Conservation (phyloP, 2,329 filamentous ascomycete genomes). For the Pseudogymnoascus sp. region DNA sequence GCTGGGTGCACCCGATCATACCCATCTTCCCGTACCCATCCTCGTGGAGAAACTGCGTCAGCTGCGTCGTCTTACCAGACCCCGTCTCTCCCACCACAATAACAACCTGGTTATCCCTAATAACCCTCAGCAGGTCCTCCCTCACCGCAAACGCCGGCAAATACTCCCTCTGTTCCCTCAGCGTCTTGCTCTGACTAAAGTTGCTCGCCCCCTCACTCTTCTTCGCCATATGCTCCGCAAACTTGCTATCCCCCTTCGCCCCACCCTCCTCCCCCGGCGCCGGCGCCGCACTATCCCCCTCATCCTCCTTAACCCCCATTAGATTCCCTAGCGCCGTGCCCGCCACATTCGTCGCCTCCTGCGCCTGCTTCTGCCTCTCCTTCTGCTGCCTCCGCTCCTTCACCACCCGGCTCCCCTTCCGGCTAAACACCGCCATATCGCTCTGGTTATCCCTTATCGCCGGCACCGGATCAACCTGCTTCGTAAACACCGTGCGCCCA, state of each 20-base stretch:
- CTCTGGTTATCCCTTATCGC: constrained; percentile 91
- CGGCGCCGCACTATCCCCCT: constrained; percentile 81
- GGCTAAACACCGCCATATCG: constrained; percentile 96
- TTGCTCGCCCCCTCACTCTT: constrained; percentile 77
- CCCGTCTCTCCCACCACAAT: constrained; percentile 97
- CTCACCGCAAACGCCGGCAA: constrained; percentile 93
- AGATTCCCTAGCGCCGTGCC: constrained; percentile 90
- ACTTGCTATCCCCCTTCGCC: constrained; percentile 60
- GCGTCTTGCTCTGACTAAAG: constrained; percentile 86
- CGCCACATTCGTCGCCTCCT: constrained; percentile 86
- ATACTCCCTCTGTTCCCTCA: constrained; percentile 86
- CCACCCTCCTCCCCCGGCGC: constrained; percentile 62
- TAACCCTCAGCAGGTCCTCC: constrained; percentile 83
- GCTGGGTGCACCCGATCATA: constrained; percentile 94
- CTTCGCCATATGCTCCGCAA: constrained; percentile 75
- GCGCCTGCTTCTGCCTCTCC: constrained; percentile 87
- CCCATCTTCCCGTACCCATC: constrained; percentile 84
- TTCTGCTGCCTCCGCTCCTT: constrained; percentile 85
- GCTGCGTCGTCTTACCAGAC: constrained; percentile 93
- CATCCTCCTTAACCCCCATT: constrained; percentile 90
- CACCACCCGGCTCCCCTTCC: constrained; percentile 89
- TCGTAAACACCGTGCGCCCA: constrained; percentile 91
- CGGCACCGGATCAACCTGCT: constrained; percentile 89
- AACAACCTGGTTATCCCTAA: constrained; percentile 92
- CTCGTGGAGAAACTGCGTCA: constrained; percentile 93